Evolutionary conservation across 495 filamentous ascomycete genomes (phyloP).

Genomic region (Tuber borchii): DNA sequence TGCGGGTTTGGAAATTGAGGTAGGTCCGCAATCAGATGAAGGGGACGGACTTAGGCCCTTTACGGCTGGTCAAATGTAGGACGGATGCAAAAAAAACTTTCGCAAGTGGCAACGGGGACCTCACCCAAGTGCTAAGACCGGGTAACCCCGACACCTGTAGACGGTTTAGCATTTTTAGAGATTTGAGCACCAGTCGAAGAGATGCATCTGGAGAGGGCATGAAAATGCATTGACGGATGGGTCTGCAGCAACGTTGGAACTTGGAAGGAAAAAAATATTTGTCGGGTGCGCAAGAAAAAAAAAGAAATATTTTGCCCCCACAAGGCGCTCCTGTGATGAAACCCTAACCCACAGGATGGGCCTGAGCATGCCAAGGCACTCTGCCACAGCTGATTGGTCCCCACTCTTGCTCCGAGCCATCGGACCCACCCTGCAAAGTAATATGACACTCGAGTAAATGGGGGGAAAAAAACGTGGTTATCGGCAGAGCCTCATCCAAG

Average conservation of each 20-base stretch:
- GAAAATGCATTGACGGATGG: not conserved
- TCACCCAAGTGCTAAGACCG: too few relatives aligned
- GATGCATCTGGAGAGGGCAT: not conserved
- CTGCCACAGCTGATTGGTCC: not conserved
- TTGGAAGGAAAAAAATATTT: not conserved
- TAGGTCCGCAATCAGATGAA: not conserved
- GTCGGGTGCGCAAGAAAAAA: not conserved
- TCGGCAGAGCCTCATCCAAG: not conserved
- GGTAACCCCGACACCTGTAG: too few relatives aligned
- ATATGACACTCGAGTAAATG: too few relatives aligned
- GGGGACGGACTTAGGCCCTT: not conserved
- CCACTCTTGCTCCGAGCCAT: not conserved
- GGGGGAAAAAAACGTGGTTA: not conserved
- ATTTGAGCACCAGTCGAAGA: too few relatives aligned
- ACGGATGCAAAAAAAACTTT: too few relatives aligned
- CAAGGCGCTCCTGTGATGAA: not conserved
- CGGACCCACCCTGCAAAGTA: not conserved
- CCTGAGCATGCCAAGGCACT: not conserved
- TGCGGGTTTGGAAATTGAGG: not conserved
- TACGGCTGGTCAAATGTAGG: too few relatives aligned
- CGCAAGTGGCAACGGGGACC: too few relatives aligned
- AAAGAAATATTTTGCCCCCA: not conserved
- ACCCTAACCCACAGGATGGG: not conserved
- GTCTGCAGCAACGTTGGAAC: not conserved
- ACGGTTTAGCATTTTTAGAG: too few relatives aligned